Evolutionary conservation across 2,329 filamentous ascomycete genomes (phyloP), one percentile per base, ranked within the genome.

Genomic region (Penicillium sp.): DNA sequence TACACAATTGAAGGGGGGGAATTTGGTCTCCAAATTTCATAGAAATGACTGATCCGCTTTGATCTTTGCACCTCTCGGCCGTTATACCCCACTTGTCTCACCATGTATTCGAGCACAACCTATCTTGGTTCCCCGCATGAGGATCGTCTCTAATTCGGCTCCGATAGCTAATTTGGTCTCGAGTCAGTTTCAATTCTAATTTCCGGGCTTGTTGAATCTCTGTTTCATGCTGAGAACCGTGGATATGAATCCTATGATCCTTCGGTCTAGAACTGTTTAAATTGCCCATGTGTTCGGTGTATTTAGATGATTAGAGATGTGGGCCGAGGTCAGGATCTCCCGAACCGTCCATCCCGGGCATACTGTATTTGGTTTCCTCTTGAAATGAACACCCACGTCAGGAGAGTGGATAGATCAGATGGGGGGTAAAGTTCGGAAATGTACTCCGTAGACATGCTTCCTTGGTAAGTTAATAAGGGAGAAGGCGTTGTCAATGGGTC

Each of bases 101-200:
- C 38, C 38, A n/a, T 49, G 40, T 59, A 30, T 59, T 15, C 24
- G 1, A 19, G n/a, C n/a, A 35, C 30, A 28, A 38, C 15, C 45
- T 12, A 45, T 26, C 22, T 37, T 22, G 50, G 22, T 55, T 55
- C 50, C 58, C 58, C 58, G 53, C 47, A 57, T 54, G 10, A n/a
- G 6, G 26, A 50, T 37, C 49, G 28, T 35, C 51, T 17, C 49
- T n/a, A 19, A 30, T 33, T 22, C n/a, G 4, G 12, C 30, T 15
- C 2, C 13, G 49, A 35, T 35, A 22, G 30, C 28, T 33, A 13
- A 22, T 33, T 35, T 35, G 12, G 12, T 49, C 26, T 30, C 45
- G 26, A 30, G 24, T 22, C 24, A 30, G 17, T 15, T 26, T n/a
- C 42, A 24, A 10, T 45, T 45, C 42, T 3, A 13, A 6, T 26